phyloP scores from a whole-genome alignment of 2,329 filamentous ascomycete genomes.

The Diaporthe sp. region DNA sequence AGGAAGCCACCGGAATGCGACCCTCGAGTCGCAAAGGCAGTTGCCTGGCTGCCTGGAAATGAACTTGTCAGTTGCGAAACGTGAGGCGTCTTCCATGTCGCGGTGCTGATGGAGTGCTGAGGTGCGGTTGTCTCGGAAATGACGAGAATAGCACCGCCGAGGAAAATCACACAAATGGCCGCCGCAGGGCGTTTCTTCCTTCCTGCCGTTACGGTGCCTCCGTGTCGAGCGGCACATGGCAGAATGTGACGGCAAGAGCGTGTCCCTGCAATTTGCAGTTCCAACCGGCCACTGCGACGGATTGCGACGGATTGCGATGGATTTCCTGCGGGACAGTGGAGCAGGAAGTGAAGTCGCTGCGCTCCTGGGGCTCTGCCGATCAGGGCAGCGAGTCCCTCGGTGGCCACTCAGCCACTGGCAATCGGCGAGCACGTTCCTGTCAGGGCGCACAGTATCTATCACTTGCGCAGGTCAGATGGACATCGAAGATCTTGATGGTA shows the following conservation, averaged over 20 bases:
- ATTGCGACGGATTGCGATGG: constrained; percentile 2
- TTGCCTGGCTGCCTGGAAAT: not conserved
- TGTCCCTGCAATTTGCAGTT: constrained; percentile 14
- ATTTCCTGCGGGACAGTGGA: constrained; percentile 15
- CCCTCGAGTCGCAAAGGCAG: not conserved
- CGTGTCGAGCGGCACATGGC: not conserved
- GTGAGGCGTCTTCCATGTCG: constrained; percentile 18
- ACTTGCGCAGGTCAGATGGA: not conserved
- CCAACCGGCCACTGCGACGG: constrained; percentile 11
- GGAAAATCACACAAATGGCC: constrained; percentile 33
- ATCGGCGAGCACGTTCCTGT: constrained; percentile 11
- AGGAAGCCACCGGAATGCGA: constrained; percentile 25
- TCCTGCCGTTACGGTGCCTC: constrained; percentile 19
- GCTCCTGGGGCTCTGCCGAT: constrained; percentile 26
- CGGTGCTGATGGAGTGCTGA: constrained; percentile 26
- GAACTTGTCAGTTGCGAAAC: constrained; percentile 2
- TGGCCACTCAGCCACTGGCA: constrained; percentile 5
- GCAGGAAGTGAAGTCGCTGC: constrained; percentile 5
- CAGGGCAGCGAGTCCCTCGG: not conserved
- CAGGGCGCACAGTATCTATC: constrained; percentile 1
- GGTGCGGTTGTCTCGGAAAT: constrained; percentile 30
- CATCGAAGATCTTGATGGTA: constrained; percentile 15
- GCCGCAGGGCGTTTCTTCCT: constrained; percentile 27
- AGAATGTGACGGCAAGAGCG: constrained; percentile 2
- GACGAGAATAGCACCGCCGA: constrained; percentile 35